A percentile compares a stretch with the other conserved stretches of the same genome.
These are phyloP conservation scores for Bolboschoenoplectus hybrid DNA, from an alignment of 202 grass and related monocot species.

Conservation along the genomic window DNA sequence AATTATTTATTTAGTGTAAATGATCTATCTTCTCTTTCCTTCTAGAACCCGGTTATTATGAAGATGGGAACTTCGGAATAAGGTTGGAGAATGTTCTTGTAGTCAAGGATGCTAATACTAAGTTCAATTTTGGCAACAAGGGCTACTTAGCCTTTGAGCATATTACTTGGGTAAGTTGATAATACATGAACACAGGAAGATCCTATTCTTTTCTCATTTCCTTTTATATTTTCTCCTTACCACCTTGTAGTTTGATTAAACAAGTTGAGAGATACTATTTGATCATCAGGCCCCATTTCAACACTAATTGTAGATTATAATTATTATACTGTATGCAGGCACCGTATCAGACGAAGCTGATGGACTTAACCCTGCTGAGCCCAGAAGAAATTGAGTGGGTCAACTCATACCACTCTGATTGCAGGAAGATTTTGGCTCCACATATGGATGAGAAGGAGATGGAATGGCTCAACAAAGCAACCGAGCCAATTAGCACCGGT, in stretches of 20 bases:
- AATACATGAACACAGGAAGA: not conserved
- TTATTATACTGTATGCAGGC: constrained; percentile 48
- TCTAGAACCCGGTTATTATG: constrained; percentile 97
- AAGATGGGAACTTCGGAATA: constrained; percentile 93
- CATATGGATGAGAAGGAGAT: constrained; percentile 65
- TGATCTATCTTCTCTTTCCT: constrained; percentile 14
- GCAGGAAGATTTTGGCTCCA: constrained; percentile 57
- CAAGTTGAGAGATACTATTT: not conserved
- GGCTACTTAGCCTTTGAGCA: constrained; percentile 92
- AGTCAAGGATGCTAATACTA: constrained; percentile 68
- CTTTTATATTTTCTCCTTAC: not conserved
- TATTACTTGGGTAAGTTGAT: constrained; percentile 91
- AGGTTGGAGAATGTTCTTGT: constrained; percentile 98
- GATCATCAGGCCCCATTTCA: not conserved
- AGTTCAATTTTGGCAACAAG: constrained; percentile 91
- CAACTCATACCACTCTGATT: constrained; percentile 70
- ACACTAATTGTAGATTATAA: constrained; percentile 4
- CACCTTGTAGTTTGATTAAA: not conserved
- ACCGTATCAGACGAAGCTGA: constrained; percentile 85
- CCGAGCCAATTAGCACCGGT: constrained; percentile 50
- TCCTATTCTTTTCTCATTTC: not conserved
- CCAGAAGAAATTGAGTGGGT: constrained; percentile 82
- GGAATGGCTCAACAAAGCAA: constrained; percentile 77
- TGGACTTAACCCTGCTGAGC: constrained; percentile 58
- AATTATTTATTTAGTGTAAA: not conserved